These are phyloP conservation scores for Penicillium aurantiogriseum DNA, from an alignment of 2,329 filamentous ascomycete species.

Conservation along the genomic window DNA sequence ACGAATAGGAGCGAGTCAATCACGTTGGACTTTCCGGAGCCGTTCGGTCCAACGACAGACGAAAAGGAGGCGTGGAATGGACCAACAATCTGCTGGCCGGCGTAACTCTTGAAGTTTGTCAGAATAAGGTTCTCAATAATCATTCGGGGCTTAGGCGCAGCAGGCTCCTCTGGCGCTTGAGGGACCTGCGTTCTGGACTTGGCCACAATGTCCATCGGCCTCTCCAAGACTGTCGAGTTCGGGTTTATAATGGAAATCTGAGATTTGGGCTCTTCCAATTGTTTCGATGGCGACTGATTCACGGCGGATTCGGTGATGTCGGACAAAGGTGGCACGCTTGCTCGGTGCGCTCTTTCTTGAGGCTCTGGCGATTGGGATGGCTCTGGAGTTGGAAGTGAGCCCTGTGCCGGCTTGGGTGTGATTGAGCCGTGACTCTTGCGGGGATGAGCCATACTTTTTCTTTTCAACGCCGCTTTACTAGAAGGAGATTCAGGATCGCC, in stretches of 20 bases:
- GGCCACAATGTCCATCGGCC: constrained; percentile 89
- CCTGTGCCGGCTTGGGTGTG: constrained; percentile 39
- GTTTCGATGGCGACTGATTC: constrained; percentile 58
- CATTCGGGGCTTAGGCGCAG: constrained; percentile 76
- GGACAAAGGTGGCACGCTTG: constrained; percentile 60
- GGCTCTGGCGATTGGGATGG: constrained; percentile 56
- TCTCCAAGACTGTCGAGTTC: constrained; percentile 75
- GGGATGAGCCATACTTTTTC: constrained; percentile 57
- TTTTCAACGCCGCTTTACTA: constrained; percentile 64
- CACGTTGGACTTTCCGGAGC: constrained; percentile 97
- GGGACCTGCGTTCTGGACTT: constrained; percentile 74
- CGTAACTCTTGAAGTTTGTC: constrained; percentile 99
- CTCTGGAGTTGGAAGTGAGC: constrained; percentile 49
- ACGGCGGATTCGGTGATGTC: constrained; percentile 70
- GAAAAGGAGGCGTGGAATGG: constrained; percentile 97
- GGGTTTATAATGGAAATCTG: constrained; percentile 65
- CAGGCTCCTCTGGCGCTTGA: constrained; percentile 67
- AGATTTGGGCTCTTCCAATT: constrained; percentile 45
- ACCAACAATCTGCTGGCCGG: constrained; percentile 88
- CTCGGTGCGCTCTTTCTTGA: constrained; percentile 36
- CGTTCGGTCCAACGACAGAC: constrained; percentile 95
- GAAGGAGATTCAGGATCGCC: constrained; percentile 54
- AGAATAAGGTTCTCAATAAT: constrained; percentile 91
- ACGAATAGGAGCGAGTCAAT: constrained; percentile 97
- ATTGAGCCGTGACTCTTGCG: constrained; percentile 45